phyloP scores from a whole-genome alignment of 164 flowering plant genomes.

The Vitis riparia region DNA sequence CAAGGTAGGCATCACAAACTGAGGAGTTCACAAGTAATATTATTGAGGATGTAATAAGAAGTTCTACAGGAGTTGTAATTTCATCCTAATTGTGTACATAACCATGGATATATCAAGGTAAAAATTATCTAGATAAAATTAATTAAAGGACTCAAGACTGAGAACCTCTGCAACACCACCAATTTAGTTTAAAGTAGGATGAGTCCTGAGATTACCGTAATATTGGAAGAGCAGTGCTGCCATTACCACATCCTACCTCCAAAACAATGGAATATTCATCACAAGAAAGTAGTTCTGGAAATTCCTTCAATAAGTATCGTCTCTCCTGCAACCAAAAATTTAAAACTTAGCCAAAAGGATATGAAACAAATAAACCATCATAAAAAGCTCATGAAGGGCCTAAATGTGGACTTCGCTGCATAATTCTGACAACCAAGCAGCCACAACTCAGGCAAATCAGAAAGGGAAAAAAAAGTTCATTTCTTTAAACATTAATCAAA shows the following conservation, averaged over 20 bases:
- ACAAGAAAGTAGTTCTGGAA: conserved; percentile 66
- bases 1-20: too few relatives aligned
- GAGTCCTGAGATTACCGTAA: conserved; percentile 44
- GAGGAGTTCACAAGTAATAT: too few relatives aligned
- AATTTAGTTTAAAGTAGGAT: neutral
- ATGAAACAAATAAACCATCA: neutral
- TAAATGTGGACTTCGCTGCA: too few relatives aligned
- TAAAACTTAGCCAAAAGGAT: neutral
- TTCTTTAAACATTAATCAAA: too few relatives aligned
- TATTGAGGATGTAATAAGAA: too few relatives aligned
- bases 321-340: conserved; percentile 56
- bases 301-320: conserved; percentile 84
- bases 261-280: conserved; percentile 51
- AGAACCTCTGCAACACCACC: neutral
- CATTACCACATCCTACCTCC: conserved; percentile 98
- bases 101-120: neutral
- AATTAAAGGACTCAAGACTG: neutral
- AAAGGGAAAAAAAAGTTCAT: too few relatives aligned
- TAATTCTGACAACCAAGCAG: too few relatives aligned
- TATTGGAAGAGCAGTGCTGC: conserved; percentile 86
- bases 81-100: too few relatives aligned
- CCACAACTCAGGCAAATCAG: too few relatives aligned
- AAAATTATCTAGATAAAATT: neutral
- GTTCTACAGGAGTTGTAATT: too few relatives aligned
- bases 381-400: neutral